These are phyloP conservation scores for Fusarium verticillioides DNA, from an alignment of 2,329 filamentous ascomycete genomes.

Conservation along the genomic window DNA sequence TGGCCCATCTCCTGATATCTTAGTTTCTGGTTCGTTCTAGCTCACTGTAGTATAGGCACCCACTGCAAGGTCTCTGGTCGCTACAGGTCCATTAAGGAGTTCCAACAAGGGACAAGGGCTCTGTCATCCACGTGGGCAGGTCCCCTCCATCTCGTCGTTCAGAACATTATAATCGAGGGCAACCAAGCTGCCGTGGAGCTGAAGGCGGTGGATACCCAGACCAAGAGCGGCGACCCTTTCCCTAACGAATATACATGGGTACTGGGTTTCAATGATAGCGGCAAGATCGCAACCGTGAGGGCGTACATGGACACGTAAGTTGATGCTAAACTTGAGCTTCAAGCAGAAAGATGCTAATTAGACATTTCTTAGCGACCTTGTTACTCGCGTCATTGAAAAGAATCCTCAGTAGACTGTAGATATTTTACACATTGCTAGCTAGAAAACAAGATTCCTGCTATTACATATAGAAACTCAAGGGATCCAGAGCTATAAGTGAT, in stretches of 20 bases:
- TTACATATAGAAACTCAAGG: no score
- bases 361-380: neutral
- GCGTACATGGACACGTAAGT: conserved; percentile 3
- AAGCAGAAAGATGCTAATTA: neutral
- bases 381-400: neutral
- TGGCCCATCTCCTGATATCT: no score
- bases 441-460: neutral
- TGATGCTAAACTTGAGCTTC: rapidly evolving
- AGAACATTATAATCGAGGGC: neutral
- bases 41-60: neutral
- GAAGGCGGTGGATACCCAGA: neutral
- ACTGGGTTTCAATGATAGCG: neutral
- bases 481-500: no score
- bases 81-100: neutral
- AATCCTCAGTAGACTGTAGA: neutral
- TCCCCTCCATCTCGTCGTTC: neutral
- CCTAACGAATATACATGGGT: neutral
- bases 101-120: neutral
- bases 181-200: neutral
- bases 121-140: neutral
- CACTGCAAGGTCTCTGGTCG: neutral
- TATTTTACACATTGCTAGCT: neutral
- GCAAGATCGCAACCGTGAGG: neutral
- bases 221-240: neutral
- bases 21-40: no score